Conservation (phyloP, 257 asterid genomes). For the Fraxinus quadrangulata region DNA sequence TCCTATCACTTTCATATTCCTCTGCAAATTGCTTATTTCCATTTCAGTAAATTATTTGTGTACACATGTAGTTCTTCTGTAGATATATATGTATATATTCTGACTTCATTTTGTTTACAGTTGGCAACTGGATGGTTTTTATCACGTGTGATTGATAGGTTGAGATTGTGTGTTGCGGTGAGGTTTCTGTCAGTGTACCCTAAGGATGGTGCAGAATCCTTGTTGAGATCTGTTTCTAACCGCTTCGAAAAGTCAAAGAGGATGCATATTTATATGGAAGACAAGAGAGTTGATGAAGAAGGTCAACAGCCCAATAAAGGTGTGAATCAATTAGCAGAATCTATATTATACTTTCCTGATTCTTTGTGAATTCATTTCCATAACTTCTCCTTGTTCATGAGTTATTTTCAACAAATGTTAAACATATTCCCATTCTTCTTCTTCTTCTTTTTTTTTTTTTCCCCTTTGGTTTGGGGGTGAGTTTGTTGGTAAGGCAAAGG, state of each 20-base stretch:
- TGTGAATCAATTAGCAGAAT: slow-evolving; percentile 22
- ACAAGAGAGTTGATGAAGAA: slow-evolving; percentile 45
- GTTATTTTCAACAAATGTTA: slow-evolving; percentile 2
- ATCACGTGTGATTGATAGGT: slow-evolving; percentile 48
- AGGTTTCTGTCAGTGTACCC: slow-evolving; percentile 82
- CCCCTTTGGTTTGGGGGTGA: not conserved
- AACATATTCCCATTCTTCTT: not conserved
- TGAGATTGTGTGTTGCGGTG: slow-evolving; percentile 74
- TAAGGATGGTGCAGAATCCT: slow-evolving; percentile 63
- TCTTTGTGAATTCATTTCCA: not conserved
- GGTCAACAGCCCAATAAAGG: slow-evolving; percentile 58
- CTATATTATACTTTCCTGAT: slow-evolving; percentile 1
- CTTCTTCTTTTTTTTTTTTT: no score
- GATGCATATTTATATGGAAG: slow-evolving; percentile 39
- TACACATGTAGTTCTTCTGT: slow-evolving; percentile 5
- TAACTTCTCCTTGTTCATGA: not conserved
- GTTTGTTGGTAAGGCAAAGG: not conserved
- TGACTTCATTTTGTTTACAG: slow-evolving; percentile 42
- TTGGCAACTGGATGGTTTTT: slow-evolving; percentile 86
- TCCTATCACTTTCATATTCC: slow-evolving; percentile 5
- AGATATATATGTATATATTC: slow-evolving; percentile 4
- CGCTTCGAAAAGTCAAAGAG: slow-evolving; percentile 76
- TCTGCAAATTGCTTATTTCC: not conserved
- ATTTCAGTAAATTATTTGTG: slow-evolving; percentile 2
- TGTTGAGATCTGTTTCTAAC: slow-evolving; percentile 52